Conservation (phyloP, 257 asterid species). For the Asclepias syriaca region DNA sequence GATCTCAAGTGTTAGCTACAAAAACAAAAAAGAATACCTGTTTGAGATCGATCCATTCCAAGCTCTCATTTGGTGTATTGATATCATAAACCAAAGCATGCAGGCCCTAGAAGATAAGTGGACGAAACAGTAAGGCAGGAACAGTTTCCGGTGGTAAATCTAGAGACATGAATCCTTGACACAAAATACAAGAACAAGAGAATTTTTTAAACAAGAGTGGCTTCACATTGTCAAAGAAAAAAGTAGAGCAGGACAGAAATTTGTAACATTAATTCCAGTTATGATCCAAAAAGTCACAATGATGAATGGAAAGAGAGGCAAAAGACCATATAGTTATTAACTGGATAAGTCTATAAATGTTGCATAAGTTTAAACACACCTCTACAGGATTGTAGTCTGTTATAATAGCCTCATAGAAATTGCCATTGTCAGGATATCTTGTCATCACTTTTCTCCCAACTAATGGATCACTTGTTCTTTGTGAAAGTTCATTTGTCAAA, state of each 20-base stretch:
- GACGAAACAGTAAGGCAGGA: slow-evolving; percentile 5
- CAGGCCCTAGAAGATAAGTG: slow-evolving; percentile 55
- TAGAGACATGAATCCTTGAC: background rate
- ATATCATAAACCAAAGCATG: slow-evolving; percentile 88
- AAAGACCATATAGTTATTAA: background rate
- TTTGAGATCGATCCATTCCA: slow-evolving; percentile 88
- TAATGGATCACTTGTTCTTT: slow-evolving; percentile 50
- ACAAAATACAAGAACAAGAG: background rate
- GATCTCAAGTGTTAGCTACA: background rate
- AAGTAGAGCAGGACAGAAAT: background rate
- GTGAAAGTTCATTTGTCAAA: slow-evolving; percentile 46
- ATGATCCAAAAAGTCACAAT: background rate
- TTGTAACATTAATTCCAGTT: background rate
- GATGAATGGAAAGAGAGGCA: background rate
- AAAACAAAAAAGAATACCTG: slow-evolving; percentile 48
- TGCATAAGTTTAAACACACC: slow-evolving; percentile 38
- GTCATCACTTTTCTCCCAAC: slow-evolving; percentile 95
- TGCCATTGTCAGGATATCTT: slow-evolving; percentile 86
- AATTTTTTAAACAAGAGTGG: background rate
- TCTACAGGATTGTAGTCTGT: slow-evolving; percentile 65
- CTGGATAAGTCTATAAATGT: background rate
- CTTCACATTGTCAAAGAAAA: background rate
- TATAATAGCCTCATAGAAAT: slow-evolving; percentile 88
- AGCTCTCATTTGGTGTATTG: slow-evolving; percentile 57
- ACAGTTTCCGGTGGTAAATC: background rate